Evolutionary conservation across 176 grass and related monocot genomes (phyloP), one percentile per base, ranked within the genome.

Genomic region (Canna indica): DNA sequence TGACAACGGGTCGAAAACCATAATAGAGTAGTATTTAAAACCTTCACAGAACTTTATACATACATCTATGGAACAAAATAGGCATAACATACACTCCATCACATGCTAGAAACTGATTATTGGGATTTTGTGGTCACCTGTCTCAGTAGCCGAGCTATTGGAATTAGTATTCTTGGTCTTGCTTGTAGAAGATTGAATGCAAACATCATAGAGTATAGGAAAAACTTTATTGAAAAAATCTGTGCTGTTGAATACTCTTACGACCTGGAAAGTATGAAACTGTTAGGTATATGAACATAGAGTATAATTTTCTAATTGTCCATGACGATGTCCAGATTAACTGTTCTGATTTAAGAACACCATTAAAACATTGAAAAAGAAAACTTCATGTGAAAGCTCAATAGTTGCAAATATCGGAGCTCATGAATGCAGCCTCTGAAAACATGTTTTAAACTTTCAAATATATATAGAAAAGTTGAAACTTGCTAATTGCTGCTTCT

Each of bases 151-250:
- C 59, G 87, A 78, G 33, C 33, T 75, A 44, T 70, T 39, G 77
- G 78, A 73, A 81, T 71, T 56, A 74, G 81, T 85, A 76, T 33
- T 68, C 62, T 58, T 79, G 61, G 53, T 60, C 56, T 85, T 89
- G 28, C 26, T 46, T 70, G 77, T 74, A 77, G 52, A 47, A 78
- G 84, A 83, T 80, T 83, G 77, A 58, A 66, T 83, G 75, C 86
- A 91, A 79, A 87, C 79, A 47, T 97, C 84, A 74, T 68, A 83
- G 74, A 91, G 56, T 81, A 91, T 91, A 67, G 88, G 93, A 69
- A 97, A 91, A 29, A 87, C 75, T 9, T 29, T 74, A 74, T 79
- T 85, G 70, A 97, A 91, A 79, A 87, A 91, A 26, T 79, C 81
- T 36, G 88, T 83, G 69, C 90, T 83, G 86, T 72, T 83, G 76